Conservation (phyloP, 2,329 filamentous ascomycete species). For the Claviceps fusiformis region DNA sequence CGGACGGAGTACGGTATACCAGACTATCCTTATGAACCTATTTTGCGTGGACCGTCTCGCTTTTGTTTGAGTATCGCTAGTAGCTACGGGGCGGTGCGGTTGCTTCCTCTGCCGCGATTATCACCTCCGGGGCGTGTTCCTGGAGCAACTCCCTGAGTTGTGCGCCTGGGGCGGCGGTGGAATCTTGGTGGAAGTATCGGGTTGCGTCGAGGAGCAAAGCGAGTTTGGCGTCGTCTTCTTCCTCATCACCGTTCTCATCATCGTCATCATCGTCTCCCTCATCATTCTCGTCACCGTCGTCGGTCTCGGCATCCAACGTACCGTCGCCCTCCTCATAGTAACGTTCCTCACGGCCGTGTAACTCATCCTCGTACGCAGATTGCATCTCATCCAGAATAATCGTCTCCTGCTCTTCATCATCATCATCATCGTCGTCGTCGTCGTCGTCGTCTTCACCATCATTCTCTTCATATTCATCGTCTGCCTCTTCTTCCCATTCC, state of each 20-base stretch:
- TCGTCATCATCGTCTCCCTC: background rate
- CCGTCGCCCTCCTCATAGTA: background rate
- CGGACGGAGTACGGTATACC: too few relatives aligned
- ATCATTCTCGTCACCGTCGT: slow-evolving; percentile 1
- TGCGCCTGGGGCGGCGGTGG: background rate
- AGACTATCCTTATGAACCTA: too few relatives aligned
- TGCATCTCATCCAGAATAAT: background rate
- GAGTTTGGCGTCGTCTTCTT: background rate
- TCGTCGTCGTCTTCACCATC: background rate
- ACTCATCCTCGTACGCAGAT: background rate
- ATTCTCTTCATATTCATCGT: background rate
- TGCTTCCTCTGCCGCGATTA: background rate
- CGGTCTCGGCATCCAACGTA: background rate
- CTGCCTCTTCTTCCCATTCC: too few relatives aligned
- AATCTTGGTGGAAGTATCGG: background rate
- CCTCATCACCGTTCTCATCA: slow-evolving; percentile 1
- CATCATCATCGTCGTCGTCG: slow-evolving; percentile 1
- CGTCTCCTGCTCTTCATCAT: slow-evolving; percentile 6
- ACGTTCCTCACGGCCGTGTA: background rate
- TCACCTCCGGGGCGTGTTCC: background rate
- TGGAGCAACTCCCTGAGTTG: background rate
- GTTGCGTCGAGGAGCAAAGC: background rate
- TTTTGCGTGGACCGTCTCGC: too few relatives aligned
- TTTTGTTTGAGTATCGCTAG: too few relatives aligned
- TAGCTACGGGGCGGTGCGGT: too few relatives aligned